Conservation (phyloP, 1,284 basidiomycete genomes). For the Pholiota adiposa region DNA sequence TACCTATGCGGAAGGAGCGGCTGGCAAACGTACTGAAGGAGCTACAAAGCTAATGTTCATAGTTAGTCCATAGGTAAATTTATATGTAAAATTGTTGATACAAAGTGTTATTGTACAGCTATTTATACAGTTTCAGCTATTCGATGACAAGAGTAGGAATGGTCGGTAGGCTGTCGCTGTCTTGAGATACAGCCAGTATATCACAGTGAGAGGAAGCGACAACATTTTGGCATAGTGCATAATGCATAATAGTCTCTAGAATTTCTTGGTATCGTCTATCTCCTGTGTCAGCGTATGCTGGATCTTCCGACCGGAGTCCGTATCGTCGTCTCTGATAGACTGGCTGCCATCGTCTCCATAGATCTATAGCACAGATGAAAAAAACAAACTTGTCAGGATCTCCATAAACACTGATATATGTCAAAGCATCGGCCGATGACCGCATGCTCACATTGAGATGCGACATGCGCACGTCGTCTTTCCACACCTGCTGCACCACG, state of each 20-base stretch:
- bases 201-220: no score
- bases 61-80: not conserved
- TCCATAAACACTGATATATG: no score
- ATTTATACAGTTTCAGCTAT: not conserved
- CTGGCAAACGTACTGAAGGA: conserved; percentile 46
- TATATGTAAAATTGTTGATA: not conserved
- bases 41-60: conserved; percentile 25
- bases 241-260: not conserved
- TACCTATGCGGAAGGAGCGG: conserved; percentile 78
- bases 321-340: conserved; percentile 14
- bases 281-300: conserved; percentile 2
- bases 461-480: conserved; percentile 24
- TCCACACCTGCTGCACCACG: conserved; percentile 28
- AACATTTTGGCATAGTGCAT: not conserved
- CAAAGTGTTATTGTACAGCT: conserved; percentile 1
- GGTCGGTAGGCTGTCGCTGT: no score
- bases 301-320: conserved; percentile 11
- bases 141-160: no score
- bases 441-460: conserved; percentile 19
- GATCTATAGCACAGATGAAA: conserved; percentile 5
- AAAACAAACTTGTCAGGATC: not conserved
- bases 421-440: not conserved
- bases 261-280: not conserved
- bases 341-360: conserved; percentile 11
- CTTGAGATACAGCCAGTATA: no score